These are phyloP conservation scores for Tylopilus sp. DNA, from an alignment of 768 basidiomycete species.

Conservation along the genomic window DNA sequence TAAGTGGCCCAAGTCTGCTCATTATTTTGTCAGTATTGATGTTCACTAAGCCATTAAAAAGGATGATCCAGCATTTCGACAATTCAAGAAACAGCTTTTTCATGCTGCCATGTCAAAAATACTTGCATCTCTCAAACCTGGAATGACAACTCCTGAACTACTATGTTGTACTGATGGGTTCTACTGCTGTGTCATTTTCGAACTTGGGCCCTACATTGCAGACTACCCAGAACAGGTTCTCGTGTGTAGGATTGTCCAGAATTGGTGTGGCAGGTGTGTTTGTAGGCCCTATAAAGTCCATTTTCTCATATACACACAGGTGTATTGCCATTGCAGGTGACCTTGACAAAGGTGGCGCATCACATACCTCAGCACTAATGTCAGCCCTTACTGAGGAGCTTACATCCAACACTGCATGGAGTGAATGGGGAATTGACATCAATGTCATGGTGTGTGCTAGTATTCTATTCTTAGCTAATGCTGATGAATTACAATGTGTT, in stretches of 20 bases:
- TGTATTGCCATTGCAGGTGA: background rate
- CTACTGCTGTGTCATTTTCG: background rate
- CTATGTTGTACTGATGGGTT: background rate
- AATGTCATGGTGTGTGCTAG: background rate
- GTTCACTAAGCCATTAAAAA: too few relatives aligned
- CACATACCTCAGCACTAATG: too few relatives aligned
- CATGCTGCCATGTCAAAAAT: background rate
- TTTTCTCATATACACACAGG: background rate
- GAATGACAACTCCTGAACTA: background rate
- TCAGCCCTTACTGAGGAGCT: background rate
- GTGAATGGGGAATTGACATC: background rate
- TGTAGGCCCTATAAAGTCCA: background rate
- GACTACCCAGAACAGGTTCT: background rate
- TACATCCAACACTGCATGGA: background rate
- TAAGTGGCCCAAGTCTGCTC: too few relatives aligned
- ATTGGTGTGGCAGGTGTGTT: background rate
- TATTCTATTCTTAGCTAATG: too few relatives aligned
- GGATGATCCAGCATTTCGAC: background rate
- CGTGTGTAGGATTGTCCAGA: background rate
- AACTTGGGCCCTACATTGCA: background rate
- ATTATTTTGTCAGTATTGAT: too few relatives aligned
- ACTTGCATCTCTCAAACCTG: background rate
- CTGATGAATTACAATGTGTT: background rate
- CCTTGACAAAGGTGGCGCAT: background rate
- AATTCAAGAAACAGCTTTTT: background rate